phyloP scores from a whole-genome alignment of 768 basidiomycete genomes.

The Fomitopsis serialis region DNA sequence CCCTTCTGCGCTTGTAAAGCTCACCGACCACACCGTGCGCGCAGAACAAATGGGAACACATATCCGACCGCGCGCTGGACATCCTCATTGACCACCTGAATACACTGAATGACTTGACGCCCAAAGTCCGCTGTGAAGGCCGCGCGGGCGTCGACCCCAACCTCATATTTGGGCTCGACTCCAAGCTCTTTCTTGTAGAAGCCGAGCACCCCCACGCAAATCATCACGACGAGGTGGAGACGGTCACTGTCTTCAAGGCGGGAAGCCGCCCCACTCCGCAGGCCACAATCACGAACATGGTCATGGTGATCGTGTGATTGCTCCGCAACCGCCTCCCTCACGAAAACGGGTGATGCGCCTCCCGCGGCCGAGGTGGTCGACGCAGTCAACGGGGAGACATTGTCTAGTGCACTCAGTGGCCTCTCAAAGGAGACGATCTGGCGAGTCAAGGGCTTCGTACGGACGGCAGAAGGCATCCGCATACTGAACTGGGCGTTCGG shows the following conservation, averaged over 20 bases:
- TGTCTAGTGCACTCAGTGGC: slow-evolving; percentile 41
- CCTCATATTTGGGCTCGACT: slow-evolving; percentile 85
- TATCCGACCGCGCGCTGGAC: slow-evolving; percentile 75
- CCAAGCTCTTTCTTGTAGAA: slow-evolving; percentile 56
- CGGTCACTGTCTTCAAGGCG: slow-evolving; percentile 51
- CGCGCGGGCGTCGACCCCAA: slow-evolving; percentile 66
- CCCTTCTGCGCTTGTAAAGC: not conserved
- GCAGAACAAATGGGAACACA: slow-evolving; percentile 89
- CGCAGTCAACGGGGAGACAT: slow-evolving; percentile 29
- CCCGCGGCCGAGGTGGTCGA: not conserved
- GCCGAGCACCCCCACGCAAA: slow-evolving; percentile 15
- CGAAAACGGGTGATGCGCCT: not conserved
- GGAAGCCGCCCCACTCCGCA: slow-evolving; percentile 11
- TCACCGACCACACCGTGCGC: not conserved
- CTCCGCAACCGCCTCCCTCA: not conserved
- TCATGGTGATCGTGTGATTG: slow-evolving; percentile 3
- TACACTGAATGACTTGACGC: slow-evolving; percentile 87
- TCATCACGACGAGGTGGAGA: slow-evolving; percentile 87
- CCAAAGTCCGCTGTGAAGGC: slow-evolving; percentile 69
- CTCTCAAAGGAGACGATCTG: slow-evolving; percentile 70
- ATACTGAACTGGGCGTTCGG: slow-evolving; percentile 96
- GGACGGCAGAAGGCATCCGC: slow-evolving; percentile 36
- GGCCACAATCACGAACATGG: slow-evolving; percentile 18
- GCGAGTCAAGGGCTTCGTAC: slow-evolving; percentile 85
- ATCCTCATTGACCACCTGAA: slow-evolving; percentile 80